phyloP scores from a whole-genome alignment of 2,329 filamentous ascomycete species.

The Aureobasidium sp. region DNA sequence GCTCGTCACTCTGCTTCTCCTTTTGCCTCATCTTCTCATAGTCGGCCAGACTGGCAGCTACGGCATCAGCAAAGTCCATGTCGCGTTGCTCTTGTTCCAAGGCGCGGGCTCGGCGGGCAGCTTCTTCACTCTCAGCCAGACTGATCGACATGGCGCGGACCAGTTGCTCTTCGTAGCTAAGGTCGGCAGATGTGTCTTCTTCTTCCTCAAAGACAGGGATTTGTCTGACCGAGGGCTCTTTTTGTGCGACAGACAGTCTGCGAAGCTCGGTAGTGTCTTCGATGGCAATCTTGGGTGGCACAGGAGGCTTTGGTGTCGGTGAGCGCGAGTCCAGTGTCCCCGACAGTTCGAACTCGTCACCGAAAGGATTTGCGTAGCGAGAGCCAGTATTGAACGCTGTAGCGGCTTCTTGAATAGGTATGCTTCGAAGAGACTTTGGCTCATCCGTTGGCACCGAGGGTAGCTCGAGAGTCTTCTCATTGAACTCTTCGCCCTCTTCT shows the following conservation, averaged over 20 bases:
- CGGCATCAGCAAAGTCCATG: conserved; percentile 27
- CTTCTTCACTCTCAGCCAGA: conserved; percentile 26
- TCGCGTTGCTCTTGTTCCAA: conserved; percentile 23
- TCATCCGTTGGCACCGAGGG: conserved; percentile 18
- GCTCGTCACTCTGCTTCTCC: conserved; percentile 20
- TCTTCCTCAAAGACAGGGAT: not conserved
- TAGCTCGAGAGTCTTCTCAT: conserved; percentile 8
- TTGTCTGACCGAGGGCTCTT: conserved; percentile 7
- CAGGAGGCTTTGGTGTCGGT: conserved; percentile 35
- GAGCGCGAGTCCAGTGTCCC: conserved; percentile 23
- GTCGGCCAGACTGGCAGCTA: conserved; percentile 28
- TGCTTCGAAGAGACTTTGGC: conserved; percentile 2
- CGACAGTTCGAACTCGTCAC: conserved; percentile 35
- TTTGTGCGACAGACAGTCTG: not conserved
- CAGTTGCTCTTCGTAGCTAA: conserved; percentile 32
- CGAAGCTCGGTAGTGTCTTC: conserved; percentile 19
- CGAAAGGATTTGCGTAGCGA: conserved; percentile 39
- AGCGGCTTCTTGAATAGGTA: not conserved
- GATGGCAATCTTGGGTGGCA: conserved; percentile 38
- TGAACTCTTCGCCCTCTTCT: not conserved
- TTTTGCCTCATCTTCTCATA: conserved; percentile 20
- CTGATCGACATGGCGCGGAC: conserved; percentile 32
- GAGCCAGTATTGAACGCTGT: conserved; percentile 35
- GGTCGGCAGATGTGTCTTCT: conserved; percentile 17
- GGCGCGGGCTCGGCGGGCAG: conserved; percentile 14